Base-by-base conservation (phyloP, 495 filamentous ascomycete genomes). In the Neurospora sp. region DNA sequence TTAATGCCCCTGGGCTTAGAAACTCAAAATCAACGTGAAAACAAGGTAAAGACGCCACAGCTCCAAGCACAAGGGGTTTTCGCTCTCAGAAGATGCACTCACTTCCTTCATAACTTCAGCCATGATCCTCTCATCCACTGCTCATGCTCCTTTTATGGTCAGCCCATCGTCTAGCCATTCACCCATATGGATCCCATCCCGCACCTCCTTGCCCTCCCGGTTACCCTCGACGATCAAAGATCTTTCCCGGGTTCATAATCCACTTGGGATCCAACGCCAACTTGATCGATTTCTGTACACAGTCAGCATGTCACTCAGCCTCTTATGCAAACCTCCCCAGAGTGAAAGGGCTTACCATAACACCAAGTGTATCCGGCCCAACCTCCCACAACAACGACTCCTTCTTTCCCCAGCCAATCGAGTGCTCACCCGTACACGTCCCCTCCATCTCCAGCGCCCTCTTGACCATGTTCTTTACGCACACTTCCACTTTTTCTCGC, bases 231-330 rank as follows among this genome's bases (percentile, higher is more conserved):
- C 86, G 69, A 77, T 96, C 93, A 78, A 96, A 92, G 54, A 97
- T 95, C 83, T 97, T 96, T 5, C 93, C 94, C 3, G 94, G 94
- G 75, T 97, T 97, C 76, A 97, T 87, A 62, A 97, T 89, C 93
- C 94, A 96, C 60, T 91, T 79, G 1, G 95, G 95, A 85, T 98
- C 95, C 70, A 98, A 83, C n/a, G 93, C 89, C 1, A 83, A 79
- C 84, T 97, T 97, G 81, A 98, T 90, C 74, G 86, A 88, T 78
- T 90, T 91, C 80, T 82, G 75, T n/a, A 35, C 4, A 31, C 27
- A 20, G 11, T 41, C 18, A 8, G 6, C 5, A 70, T 38, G 39
- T 74, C 42, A 73, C 27, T 10, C 12, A 23, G 2, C 49, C 8
- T 35, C 39, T 9, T 20, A 1, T 7, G 37, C 37, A 37, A 73